These are phyloP conservation scores for Kwoniella europaea DNA, from an alignment of 768 basidiomycete genomes.

Conservation along the genomic window DNA sequence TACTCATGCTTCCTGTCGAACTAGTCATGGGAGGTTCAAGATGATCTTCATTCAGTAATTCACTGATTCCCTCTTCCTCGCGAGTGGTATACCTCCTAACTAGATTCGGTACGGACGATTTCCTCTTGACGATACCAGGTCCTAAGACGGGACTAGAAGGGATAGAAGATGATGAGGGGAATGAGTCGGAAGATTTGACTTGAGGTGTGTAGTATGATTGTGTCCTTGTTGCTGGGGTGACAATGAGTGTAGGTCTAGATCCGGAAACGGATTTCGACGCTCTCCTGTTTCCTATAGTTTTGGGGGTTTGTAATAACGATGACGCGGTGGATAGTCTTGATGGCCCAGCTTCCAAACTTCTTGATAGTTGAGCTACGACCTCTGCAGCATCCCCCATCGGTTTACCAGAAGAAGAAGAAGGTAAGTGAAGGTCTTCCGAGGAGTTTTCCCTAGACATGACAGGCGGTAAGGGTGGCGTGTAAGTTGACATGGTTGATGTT, in stretches of 20 bases:
- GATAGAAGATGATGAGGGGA: slow-evolving; percentile 8
- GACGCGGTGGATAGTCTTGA: slow-evolving; percentile 7
- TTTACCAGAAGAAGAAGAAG: background rate
- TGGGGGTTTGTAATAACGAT: background rate
- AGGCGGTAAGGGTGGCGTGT: slow-evolving; percentile 36
- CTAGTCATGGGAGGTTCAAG: background rate
- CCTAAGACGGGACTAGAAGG: slow-evolving; percentile 4
- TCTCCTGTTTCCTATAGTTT: slow-evolving; percentile 13
- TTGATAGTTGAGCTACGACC: slow-evolving; percentile 17
- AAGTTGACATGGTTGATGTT: slow-evolving; percentile 39
- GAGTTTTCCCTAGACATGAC: slow-evolving; percentile 54
- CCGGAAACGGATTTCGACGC: slow-evolving; percentile 41
- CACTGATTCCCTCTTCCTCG: slow-evolving; percentile 12
- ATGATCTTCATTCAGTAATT: slow-evolving; percentile 12
- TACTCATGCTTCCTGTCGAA: background rate
- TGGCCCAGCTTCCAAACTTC: slow-evolving; percentile 27
- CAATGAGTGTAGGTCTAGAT: slow-evolving; percentile 20
- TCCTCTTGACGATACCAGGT: slow-evolving; percentile 25
- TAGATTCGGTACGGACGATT: slow-evolving; percentile 40
- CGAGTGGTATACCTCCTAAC: slow-evolving; percentile 18
- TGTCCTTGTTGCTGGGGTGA: slow-evolving; percentile 19
- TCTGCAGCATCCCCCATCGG: slow-evolving; percentile 15
- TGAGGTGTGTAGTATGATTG: slow-evolving; percentile 29
- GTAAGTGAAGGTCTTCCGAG: slow-evolving; percentile 24
- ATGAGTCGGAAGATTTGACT: slow-evolving; percentile 10